Base-by-base conservation (phyloP, 768 basidiomycete species). In the Termitomyces titanicus region DNA sequence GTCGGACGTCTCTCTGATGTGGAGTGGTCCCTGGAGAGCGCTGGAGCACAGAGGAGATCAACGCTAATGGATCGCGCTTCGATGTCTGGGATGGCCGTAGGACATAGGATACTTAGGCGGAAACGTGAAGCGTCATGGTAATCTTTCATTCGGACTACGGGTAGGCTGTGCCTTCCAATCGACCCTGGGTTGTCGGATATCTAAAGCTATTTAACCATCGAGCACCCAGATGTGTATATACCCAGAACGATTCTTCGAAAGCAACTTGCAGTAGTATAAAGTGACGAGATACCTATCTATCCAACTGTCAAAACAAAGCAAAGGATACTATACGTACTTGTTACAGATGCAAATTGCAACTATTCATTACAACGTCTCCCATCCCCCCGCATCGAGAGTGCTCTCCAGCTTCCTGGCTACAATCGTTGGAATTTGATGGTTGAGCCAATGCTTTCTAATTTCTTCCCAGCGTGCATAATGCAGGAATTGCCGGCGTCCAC, bases 401-500 rank as follows among this genome's bases (percentile, higher is more conserved):
- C 89, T 81, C 67, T 98, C 96, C 55, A 98, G 65, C 67, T 91
- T 92, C 48, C 97, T 79, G 3, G 97, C 92, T 22, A 96, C 88
- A 35, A 91, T 75, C 2, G 91, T 95, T 2, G 96, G 93, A 43
- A 98, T 88, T 11, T 87, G 86, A 56, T 98, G 94, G 50, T 81
- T 83, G 27, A 98, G 77, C 97, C 97, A 99, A 0, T 80, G 82
- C 73, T 88, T 92, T 27, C 95, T 82, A 37, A 96, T 78, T 51
- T 98, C 96, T 64, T 98, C 95, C 85, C 91, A 90, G 25, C 97
- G 78, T 2, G 86, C 84, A 45, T 78, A 76, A 64, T 98, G 93
- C 8, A 98, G 69, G 68, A 83, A 94, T 66, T 98, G 95, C 46
- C 93, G 80, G 39, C 92, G 86, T 2, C 93, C 94, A 8, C 94